Base-by-base conservation (phyloP, 352 stramenopile species). In the Phytophthora megakarya region DNA sequence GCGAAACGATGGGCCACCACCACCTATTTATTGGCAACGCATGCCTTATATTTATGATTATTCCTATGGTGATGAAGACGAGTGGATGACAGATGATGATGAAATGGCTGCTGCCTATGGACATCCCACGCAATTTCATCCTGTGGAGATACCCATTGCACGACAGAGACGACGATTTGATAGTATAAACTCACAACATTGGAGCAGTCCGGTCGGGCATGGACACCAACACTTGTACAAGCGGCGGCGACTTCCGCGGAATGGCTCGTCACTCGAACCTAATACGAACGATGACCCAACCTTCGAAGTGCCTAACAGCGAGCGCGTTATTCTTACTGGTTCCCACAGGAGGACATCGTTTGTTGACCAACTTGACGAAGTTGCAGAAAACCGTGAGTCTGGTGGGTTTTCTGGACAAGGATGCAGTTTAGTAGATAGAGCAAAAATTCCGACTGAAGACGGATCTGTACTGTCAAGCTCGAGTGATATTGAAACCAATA, bases 31-130 rank as follows among this genome's bases (percentile, higher is more conserved):
- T 40, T 57, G 66, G 46, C 61, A 66, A 39, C 57, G 61, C 52
- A 49, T 59, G 46, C 70, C 70, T 11, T 70, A 65, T 70, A 72
- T 72, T 65, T 72, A 70, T 78, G 70, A 76, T 18, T 75, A 73
- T 54, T 37, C 46, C 19, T 70, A 71, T 38, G 66, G 72, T 38
- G 67, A 73, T 12, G 67, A 67, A 25, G 70, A 70, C 35, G 62
- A 75, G 30, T 81, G 70, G 73, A 67, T 78, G 47, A 70, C 40
- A 23, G 73, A 76, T 2, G 62, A 77, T 1, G 70, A 76, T 38
- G 66, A 78, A 16, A 49, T 70, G 33, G 48, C 35, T 19, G 32
- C 47, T 35, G 60, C 37, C 1, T 76, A 78, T 25, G 63, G 62
- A 4, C 70, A 72, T 30, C 49, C 49, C 23, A 40, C 43, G 4